A percentile compares a stretch with the other conserved stretches of the same genome.
Conservation (phyloP, 2,329 filamentous ascomycete genomes). For the Diaporthe citri region DNA sequence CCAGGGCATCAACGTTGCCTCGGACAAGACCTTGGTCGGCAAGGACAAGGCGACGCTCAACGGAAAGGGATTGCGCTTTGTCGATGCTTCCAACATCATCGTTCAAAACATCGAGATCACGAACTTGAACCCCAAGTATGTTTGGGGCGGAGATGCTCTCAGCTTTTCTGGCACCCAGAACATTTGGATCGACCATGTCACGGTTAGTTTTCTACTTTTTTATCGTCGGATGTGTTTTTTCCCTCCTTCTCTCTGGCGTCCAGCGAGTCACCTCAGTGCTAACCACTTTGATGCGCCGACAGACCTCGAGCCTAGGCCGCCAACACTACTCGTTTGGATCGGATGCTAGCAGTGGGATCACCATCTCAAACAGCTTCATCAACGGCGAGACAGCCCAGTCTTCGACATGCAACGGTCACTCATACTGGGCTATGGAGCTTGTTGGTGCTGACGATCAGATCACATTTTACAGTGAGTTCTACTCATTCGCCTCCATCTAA, state of each 20-base stretch:
- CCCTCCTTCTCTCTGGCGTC: neutral
- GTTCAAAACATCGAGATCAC: constrained; percentile 70
- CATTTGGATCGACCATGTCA: constrained; percentile 66
- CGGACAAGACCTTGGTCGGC: constrained; percentile 70
- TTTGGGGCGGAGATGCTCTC: constrained; percentile 37
- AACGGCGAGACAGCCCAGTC: constrained; percentile 67
- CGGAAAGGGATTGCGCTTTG: constrained; percentile 67
- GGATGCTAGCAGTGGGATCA: constrained; percentile 64
- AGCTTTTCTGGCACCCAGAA: constrained; percentile 47
- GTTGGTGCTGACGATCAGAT: constrained; percentile 66
- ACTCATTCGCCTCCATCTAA: neutral
- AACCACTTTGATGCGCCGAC: neutral
- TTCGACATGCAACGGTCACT: constrained; percentile 69
- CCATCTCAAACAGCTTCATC: constrained; percentile 71
- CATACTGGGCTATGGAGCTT: constrained; percentile 72
- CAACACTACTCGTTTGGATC: constrained; percentile 72
- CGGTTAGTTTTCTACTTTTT: neutral
- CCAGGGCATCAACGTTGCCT: constrained; percentile 63
- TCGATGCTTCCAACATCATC: constrained; percentile 67
- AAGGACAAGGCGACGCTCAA: constrained; percentile 67
- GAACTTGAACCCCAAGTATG: constrained; percentile 50
- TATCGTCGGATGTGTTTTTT: no score
- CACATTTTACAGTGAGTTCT: constrained; percentile 62
- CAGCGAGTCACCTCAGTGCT: neutral
- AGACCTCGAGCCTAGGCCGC: constrained; percentile 69